These are phyloP conservation scores for Penicillium psychrosexuale DNA, from an alignment of 2,329 filamentous ascomycete species.

Conservation along the genomic window DNA sequence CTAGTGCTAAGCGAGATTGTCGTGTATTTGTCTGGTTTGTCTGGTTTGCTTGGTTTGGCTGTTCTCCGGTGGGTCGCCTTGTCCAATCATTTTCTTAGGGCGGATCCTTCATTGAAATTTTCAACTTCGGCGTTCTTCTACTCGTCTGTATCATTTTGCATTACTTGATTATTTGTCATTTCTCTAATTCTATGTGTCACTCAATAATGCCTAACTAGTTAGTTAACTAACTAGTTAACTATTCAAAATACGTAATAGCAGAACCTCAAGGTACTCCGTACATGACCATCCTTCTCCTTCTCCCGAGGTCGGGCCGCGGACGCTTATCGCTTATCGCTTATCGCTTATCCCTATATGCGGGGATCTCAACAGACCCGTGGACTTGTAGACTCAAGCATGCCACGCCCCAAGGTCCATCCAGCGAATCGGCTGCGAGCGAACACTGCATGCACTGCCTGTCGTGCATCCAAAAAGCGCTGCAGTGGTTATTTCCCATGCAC, in stretches of 20 bases:
- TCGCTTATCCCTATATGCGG: background rate
- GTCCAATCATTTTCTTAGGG: background rate
- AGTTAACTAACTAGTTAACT: no score
- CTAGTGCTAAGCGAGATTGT: conserved; percentile 30
- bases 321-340: background rate
- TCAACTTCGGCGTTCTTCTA: background rate
- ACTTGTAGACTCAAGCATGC: conserved; percentile 40
- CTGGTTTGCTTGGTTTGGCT: background rate
- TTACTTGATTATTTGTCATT: background rate
- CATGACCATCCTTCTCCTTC: no score
- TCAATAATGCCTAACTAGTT: no score
- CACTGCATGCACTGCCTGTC: conserved; percentile 50
- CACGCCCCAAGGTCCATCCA: conserved; percentile 51
- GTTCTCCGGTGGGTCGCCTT: rapidly evolving
- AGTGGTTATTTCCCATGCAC: conserved; percentile 50
- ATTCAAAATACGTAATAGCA: no score
- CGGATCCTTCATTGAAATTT: background rate
- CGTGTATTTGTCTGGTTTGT: conserved; percentile 12
- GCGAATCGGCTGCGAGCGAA: conserved; percentile 50
- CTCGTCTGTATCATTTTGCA: background rate
- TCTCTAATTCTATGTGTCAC: background rate
- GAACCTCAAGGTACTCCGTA: no score
- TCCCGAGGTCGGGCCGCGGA: conserved; percentile 1
- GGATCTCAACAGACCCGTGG: conserved; percentile 2
- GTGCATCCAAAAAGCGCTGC: conserved; percentile 52